Conservation (phyloP, 2,329 filamentous ascomycete genomes). For the Microdochium bolleyi region DNA sequence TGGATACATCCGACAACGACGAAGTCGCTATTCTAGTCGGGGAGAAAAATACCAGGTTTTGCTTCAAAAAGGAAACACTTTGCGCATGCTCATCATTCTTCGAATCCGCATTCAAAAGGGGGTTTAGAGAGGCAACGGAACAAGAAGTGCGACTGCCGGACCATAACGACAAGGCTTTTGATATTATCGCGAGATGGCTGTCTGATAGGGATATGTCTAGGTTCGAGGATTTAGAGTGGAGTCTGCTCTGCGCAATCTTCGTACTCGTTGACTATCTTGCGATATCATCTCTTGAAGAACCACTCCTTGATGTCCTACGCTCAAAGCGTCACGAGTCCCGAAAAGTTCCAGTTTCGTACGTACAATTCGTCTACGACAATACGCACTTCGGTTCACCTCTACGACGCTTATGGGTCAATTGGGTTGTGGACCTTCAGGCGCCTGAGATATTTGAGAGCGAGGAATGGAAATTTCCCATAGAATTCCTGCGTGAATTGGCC, state of each 20-base stretch:
- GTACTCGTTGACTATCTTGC: not conserved
- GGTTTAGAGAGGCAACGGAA: not conserved
- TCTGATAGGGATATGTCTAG: not conserved
- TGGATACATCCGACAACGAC: not conserved
- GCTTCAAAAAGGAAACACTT: not conserved
- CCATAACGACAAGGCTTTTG: not conserved
- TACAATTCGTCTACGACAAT: not conserved
- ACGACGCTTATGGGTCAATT: not conserved
- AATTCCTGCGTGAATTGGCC: not conserved
- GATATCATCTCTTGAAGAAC: not conserved
- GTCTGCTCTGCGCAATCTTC: not conserved
- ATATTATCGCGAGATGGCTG: not conserved
- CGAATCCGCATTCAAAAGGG: not conserved
- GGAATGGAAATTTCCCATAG: not conserved
- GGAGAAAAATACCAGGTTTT: not conserved
- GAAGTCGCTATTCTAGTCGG: not conserved
- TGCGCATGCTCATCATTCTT: not conserved
- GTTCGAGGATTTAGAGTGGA: not conserved
- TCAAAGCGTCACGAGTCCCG: not conserved
- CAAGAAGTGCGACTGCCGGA: not conserved
- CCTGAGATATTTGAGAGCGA: not conserved
- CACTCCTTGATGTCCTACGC: not conserved
- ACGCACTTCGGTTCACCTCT: not conserved
- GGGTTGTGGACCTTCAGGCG: not conserved
- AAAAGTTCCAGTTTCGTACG: not conserved